Base-by-base conservation (phyloP, 2,329 filamentous ascomycete species). In the Fusarium begoniae region DNA sequence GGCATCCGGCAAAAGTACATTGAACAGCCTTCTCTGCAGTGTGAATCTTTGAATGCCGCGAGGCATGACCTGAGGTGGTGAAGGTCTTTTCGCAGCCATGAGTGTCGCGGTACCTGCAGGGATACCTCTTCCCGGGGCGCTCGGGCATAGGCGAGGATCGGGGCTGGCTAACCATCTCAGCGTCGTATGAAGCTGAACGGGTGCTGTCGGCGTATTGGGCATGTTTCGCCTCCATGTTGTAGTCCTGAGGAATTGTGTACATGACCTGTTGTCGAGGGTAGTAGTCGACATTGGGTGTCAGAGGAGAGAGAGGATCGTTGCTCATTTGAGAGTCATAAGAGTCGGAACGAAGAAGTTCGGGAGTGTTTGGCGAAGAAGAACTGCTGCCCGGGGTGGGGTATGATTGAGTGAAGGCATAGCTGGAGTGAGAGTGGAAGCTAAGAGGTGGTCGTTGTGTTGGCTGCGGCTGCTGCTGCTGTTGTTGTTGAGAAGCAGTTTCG, bases 31-130 rank as follows among this genome's bases (percentile, higher is more conserved):
- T 95, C 82, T 94, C 93, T 55, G 92, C 92, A 3, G 92, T 94
- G 84, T 96, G 93, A 79, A 94, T 95, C 82, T 95, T 95, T 68
- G 93, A 93, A 81, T 96, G 93, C 45, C 93, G 91, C 48, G 93
- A 94, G n/a, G 94, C 93, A 78, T 96, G 93, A 48, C 93, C 93
- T 0, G 93, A 95, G 6, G 93, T 96, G 66, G 93, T 95, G 80
- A 96, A 96, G 17, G 90, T 94, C 84, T 94, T 94, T 77, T 89
- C 89, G 84, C 93, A 96, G 45, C 90, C 89, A 76, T 90, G 92
- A 58, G 87, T 88, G 72, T 94, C 92, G 40, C 91, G 89, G 79
- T 92, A 92, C 30, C 92, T 91, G 81, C 93, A 95, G 4, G 92
- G 92, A 77, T 93, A 94, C 66, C 91, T 88, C 89, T 91, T 94